Evolutionary conservation across 495 filamentous ascomycete genomes (phyloP).

Genomic region (Aspergillus baeticus): DNA sequence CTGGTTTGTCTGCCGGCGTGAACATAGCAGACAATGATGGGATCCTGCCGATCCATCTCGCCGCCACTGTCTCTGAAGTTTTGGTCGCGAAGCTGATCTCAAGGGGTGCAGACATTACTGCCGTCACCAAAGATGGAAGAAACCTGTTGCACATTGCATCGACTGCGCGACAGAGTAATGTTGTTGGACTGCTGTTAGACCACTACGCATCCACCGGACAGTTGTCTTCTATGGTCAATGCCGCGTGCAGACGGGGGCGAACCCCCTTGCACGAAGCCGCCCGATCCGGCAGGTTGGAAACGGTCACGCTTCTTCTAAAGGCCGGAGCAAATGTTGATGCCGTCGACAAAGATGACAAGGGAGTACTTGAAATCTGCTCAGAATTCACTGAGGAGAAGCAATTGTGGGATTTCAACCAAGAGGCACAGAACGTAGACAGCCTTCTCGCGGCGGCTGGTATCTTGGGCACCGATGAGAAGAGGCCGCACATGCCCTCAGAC

Average conservation of each 20-base stretch:
- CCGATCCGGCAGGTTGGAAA: slow-evolving; percentile 34
- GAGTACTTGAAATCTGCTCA: slow-evolving; percentile 15
- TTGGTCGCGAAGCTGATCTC: slow-evolving; percentile 30
- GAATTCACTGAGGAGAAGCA: slow-evolving; percentile 6
- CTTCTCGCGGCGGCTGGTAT: not conserved
- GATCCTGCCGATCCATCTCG: slow-evolving; percentile 32
- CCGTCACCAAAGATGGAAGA: slow-evolving; percentile 25
- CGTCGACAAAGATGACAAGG: not conserved
- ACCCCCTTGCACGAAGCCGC: slow-evolving; percentile 38
- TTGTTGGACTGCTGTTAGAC: slow-evolving; percentile 36
- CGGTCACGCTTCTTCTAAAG: slow-evolving; percentile 29
- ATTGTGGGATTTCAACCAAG: not conserved
- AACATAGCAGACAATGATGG: slow-evolving; percentile 19
- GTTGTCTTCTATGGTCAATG: slow-evolving; percentile 17
- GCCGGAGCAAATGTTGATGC: slow-evolving; percentile 28
- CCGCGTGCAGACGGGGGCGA: slow-evolving; percentile 11
- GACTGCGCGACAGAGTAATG: slow-evolving; percentile 31
- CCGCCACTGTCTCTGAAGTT: slow-evolving; percentile 30
- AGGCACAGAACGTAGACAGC: not conserved
- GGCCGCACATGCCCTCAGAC: not conserved
- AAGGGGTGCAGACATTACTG: slow-evolving; percentile 28
- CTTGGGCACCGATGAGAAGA: not conserved
- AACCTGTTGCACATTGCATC: slow-evolving; percentile 42
- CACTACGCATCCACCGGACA: slow-evolving; percentile 10
- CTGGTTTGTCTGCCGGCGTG: not conserved